Conservation (phyloP, 805 yeast species). For the Candida alai region DNA sequence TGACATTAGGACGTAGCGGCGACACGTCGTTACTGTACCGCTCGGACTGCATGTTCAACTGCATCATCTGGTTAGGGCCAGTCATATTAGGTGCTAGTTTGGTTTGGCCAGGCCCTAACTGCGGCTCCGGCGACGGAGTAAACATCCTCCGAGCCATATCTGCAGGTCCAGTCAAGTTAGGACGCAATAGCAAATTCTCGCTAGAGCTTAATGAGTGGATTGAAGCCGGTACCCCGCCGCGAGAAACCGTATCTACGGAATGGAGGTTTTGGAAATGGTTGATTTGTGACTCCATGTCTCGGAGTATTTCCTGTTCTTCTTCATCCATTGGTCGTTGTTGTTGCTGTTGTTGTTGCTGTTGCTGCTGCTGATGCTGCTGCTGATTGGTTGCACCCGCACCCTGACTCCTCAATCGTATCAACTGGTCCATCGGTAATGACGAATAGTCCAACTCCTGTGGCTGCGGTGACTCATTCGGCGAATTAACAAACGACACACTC, state of each 20-base stretch:
- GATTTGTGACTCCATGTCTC: slow-evolving; percentile 71
- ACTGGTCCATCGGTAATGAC: slow-evolving; percentile 77
- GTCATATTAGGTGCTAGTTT: slow-evolving; percentile 41
- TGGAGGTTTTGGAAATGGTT: slow-evolving; percentile 70
- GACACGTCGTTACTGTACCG: slow-evolving; percentile 11
- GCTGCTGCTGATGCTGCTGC: too few relatives aligned
- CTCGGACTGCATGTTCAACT: slow-evolving; percentile 17
- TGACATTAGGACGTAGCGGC: slow-evolving; percentile 23
- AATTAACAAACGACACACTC: slow-evolving; percentile 12
- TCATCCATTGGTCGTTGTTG: slow-evolving; percentile 35
- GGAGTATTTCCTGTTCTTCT: slow-evolving; percentile 67
- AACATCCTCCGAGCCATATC: slow-evolving; percentile 36
- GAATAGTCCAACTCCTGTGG: slow-evolving; percentile 49
- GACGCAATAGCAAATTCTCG: slow-evolving; percentile 23
- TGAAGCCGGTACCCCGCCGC: slow-evolving; percentile 64
- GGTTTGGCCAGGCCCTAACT: too few relatives aligned
- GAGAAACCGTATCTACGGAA: slow-evolving; percentile 68
- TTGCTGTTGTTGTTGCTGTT: slow-evolving; percentile 3
- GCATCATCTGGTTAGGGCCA: slow-evolving; percentile 41
- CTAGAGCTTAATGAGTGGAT: slow-evolving; percentile 34
- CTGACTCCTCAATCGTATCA: slow-evolving; percentile 37
- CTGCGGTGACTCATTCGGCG: slow-evolving; percentile 19
- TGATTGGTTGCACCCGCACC: too few relatives aligned
- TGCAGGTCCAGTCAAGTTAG: slow-evolving; percentile 47
- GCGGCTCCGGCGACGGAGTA: slow-evolving; percentile 19